Evolutionary conservation across 225 moss, liverwort and hornwort species (phyloP).

Genomic region (Rhytidiadelphus loreus): DNA sequence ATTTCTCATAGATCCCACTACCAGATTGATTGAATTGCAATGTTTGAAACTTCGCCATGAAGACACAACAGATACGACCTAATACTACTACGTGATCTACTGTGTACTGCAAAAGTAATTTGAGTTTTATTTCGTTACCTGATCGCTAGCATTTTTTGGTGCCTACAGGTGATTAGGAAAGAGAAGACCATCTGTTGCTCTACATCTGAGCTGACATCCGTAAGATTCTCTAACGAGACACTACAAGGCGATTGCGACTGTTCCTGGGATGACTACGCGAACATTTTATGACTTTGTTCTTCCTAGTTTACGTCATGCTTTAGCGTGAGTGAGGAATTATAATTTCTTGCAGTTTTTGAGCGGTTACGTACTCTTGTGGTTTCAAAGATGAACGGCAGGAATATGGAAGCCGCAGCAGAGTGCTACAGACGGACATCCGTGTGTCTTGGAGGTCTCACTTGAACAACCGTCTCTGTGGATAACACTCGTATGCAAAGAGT

Average conservation of each 20-base stretch:
- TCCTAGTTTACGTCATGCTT: not conserved
- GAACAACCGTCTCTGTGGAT: not conserved
- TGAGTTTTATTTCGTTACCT: not conserved
- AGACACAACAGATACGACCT: not conserved
- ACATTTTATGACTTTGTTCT: not conserved
- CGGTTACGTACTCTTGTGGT: not conserved
- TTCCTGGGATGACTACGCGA: not conserved
- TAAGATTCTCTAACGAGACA: constrained; percentile 19
- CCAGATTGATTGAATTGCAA: not conserved
- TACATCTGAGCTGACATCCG: constrained; percentile 65
- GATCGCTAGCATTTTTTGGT: not conserved
- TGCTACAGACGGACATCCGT: constrained; percentile 73
- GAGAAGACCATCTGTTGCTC: constrained; percentile 59
- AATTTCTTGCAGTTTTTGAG: not conserved
- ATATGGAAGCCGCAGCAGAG: constrained; percentile 89
- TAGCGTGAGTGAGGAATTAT: not conserved
- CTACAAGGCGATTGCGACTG: not conserved
- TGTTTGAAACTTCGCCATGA: not conserved
- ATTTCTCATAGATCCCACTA: not conserved
- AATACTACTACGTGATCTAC: not conserved
- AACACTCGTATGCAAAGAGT: not conserved
- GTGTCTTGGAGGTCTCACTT: constrained; percentile 60
- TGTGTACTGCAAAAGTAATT: not conserved
- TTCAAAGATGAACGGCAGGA: constrained; percentile 79
- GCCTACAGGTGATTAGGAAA: constrained; percentile 65